Evolutionary conservation across 495 filamentous ascomycete genomes (phyloP).

Genomic region (Filosporella fistucella): DNA sequence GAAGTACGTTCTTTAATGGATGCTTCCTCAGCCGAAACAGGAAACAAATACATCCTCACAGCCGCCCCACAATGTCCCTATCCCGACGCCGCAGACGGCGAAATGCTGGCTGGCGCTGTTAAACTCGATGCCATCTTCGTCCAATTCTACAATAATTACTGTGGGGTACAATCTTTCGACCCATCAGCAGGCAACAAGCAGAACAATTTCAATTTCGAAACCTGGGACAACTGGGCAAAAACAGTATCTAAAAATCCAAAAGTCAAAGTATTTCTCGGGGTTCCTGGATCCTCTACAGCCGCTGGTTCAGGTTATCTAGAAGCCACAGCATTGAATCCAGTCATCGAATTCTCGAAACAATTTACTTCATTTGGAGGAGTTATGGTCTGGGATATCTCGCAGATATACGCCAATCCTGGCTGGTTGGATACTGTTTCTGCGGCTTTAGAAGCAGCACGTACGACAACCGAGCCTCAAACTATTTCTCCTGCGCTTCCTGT

Average conservation of each 20-base stretch:
- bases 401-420: conserved; percentile 54
- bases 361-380: conserved; percentile 63
- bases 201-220: conserved; percentile 62
- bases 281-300: conserved; percentile 55
- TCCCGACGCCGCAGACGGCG: conserved; percentile 49
- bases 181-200: conserved; percentile 35
- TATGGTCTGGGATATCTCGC: conserved; percentile 69
- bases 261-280: conserved; percentile 62
- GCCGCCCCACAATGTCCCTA: conserved; percentile 54
- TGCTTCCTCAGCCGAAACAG: conserved; percentile 29
- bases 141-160: conserved; percentile 57
- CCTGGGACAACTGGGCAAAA: conserved; percentile 71
- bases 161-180: conserved; percentile 51
- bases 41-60: conserved; percentile 47
- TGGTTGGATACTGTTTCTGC: conserved; percentile 34
- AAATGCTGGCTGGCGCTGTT: conserved; percentile 45
- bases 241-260: conserved; percentile 52
- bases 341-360: conserved; percentile 45
- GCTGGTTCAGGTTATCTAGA: conserved; percentile 56
- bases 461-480: background rate
- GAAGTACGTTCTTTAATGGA: conserved; percentile 44
- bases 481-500: background rate
- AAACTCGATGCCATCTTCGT: conserved; percentile 62
- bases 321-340: conserved; percentile 35
- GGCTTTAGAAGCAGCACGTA: conserved; percentile 9